phyloP scores from a whole-genome alignment of 495 filamentous ascomycete genomes.

The Neurospora pannonica region DNA sequence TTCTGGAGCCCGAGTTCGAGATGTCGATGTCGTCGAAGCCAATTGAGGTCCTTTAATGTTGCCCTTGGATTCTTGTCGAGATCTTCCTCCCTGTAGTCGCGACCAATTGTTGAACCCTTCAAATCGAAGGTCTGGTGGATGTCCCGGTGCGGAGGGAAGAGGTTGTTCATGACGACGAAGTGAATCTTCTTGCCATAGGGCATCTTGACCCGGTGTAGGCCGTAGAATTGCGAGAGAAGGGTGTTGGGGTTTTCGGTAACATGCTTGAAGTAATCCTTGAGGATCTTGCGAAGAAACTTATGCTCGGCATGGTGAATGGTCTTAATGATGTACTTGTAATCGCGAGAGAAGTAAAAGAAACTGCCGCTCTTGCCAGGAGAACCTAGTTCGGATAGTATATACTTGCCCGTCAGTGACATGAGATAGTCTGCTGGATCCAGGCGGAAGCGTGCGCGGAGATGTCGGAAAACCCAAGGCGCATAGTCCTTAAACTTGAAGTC shows the following conservation, averaged over 20 bases:
- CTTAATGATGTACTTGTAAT: constrained; percentile 99
- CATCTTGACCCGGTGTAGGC: constrained; percentile 95
- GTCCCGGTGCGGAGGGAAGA: constrained; percentile 94
- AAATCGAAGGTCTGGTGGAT: constrained; percentile 96
- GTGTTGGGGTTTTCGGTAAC: constrained; percentile 92
- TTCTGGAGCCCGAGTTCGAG: constrained; percentile 83
- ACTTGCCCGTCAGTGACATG: constrained; percentile 97
- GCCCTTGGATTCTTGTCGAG: constrained; percentile 82
- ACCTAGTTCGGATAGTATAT: constrained; percentile 93
- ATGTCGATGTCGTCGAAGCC: constrained; percentile 76
- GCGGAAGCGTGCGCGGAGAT: constrained; percentile 77
- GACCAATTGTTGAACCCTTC: constrained; percentile 93
- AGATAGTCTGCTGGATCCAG: constrained; percentile 96
- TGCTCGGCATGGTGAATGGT: constrained; percentile 97
- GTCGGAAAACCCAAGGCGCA: constrained; percentile 96
- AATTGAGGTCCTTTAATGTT: constrained; percentile 95
- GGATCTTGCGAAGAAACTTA: constrained; percentile 83
- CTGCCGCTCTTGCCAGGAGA: constrained; percentile 97
- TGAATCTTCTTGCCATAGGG: constrained; percentile 97
- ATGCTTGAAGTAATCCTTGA: constrained; percentile 91
- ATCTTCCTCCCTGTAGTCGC: constrained; percentile 83
- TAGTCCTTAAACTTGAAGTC: constrained; percentile 99
- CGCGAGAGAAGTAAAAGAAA: constrained; percentile 99
- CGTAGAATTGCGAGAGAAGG: constrained; percentile 95
- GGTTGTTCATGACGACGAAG: constrained; percentile 99